Evolutionary conservation across 192 early-diverging fungal genomes (phyloP), one percentile per base, ranked within the genome.

Genomic region (Lobosporangium transversale): DNA sequence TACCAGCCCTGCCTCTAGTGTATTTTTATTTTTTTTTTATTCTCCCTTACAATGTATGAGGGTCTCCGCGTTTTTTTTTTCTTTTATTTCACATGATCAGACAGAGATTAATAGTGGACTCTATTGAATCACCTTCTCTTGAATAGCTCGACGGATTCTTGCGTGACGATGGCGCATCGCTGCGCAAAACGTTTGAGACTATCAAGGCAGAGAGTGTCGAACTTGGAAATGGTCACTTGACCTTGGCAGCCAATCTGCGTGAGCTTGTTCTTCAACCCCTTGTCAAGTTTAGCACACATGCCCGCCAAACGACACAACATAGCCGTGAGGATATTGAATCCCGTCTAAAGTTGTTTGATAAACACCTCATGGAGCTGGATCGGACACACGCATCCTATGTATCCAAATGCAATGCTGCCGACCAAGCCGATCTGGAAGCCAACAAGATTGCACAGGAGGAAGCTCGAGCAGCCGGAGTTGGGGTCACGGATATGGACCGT

Each of bases 361-460:
- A 62, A 9, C 64, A 83, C 11, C 52, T 78, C 0, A 66, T 76
- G 14, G 86, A 88, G 5, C 70, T 84, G 15, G 83, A 88, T 36
- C 68, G 79, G 18, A 61, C 79, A 10, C 70, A 81, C 33, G 56
- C 40, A 1, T 52, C 58, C 58, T 88, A 88, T 66, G 60, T 75
- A 18, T 24, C 70, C 7, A 78, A 79, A 48, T 88, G 92, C 58
- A 84, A 84, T 15, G 83, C 90, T 21, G 89, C 92, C 2, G 89
- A 91, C 47, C 79, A 79, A 40, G 87, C 89, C 8, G 89, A 93
- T 48, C 68, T 86, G 45, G 69, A 68, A 27, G 83, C 84, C 31
- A 65, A 63, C 55, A 66, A 58, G 47, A 70, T 74, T 55, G 56
- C 76, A 32, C 51, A 63, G 36, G 60, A 58, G 37, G 55, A 69